Base-by-base conservation (phyloP, 2,329 filamentous ascomycete species). In the Epichloe amarillans region DNA sequence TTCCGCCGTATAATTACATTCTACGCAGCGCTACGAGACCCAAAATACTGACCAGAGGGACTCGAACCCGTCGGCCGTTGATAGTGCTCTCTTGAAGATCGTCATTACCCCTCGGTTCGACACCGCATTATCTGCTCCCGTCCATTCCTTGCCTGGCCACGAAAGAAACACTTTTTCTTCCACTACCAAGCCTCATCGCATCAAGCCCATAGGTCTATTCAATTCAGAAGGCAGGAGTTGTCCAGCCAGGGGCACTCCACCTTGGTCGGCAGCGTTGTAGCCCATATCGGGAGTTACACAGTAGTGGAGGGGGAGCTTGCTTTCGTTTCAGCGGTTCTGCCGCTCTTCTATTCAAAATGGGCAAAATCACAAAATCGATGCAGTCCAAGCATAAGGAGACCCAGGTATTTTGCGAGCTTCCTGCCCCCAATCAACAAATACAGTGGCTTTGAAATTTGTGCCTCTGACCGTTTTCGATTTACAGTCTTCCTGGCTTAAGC, bases 401-500 rank as follows among this genome's bases (percentile, higher is more conserved):
- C 33, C 62, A 83, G 74, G 81, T 84, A 70, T 66, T 76, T 53
- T 44, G 30, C 14, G 11, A 48, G 26, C 35, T 23, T 12, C 7
- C 8, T 19, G 11, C n/a, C 3, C 14, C 15, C 37, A 12, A 33
- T 12, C 15, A 33, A 15, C 10, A 33, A 12, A 12, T 12, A 36
- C 3, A 23, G 17, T 36, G 15, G 2, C 35, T 21, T n/a, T 14
- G 33, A 26, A 6, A n/a, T 36, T n/a, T 26, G 37, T 12, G 15
- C 19, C 49, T 49, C 33, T 52, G 23, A 51, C 35, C 19, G 3
- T 19, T 14, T 42, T 38, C 30, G 12, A 5, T 23, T 30, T 10
- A 46, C 58, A 96, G 88, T 95, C 93, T 67, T 84, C 88, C 58
- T 95, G 86, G 75, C 78, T 97, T 57, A 79, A 84, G 67, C 77